Base-by-base conservation (phyloP, 257 asterid genomes). In the Plectranthus barbatus region DNA sequence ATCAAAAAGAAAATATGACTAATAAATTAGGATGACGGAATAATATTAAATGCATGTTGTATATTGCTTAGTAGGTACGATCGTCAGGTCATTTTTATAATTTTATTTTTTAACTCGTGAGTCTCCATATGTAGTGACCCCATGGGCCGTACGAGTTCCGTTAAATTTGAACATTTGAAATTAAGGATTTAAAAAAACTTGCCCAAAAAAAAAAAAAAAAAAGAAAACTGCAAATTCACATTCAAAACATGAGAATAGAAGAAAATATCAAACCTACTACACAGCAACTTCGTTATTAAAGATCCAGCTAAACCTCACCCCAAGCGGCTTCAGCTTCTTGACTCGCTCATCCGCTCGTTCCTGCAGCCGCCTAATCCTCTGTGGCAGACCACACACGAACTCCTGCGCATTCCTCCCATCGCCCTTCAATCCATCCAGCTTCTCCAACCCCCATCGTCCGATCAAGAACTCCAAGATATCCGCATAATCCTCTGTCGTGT, bases 241-340 rank as follows among this genome's bases (percentile, higher is more conserved):
- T n/a, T n/a, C n/a, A 39, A 11, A 6, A 10, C 4, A 1, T 6
- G 47, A 42, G n/a, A 42, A 41, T 41, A 11, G 11, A 37, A 37
- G 9, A 37, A 2, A 36, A 36, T 36, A 11, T 36, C 41, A n/a
- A n/a, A n/a, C n/a, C n/a, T 20, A 9, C 17, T 53, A 56, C 9
- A 56, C 3, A 56, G 8, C 10, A 4, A 17, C 14, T 17, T 56
- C 11, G 4, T n/a, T 56, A 37, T 36, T 56, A 36, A 36, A 56
- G 17, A 56, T 36, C 62, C 48, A 56, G 40, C 46, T 56, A 9
- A 56, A 56, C 1, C 39, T 56, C 73, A 5, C 56, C 50, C 14
- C 70, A 15, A 53, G 60, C 62, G 41, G 41, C 64, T 57, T 47
- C 70, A 36, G 41, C 31, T 21, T 51, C 5, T 9, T 21, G 61